phyloP scores from a whole-genome alignment of 2,329 filamentous ascomycete genomes.

The Aspergillus thermomutatus region DNA sequence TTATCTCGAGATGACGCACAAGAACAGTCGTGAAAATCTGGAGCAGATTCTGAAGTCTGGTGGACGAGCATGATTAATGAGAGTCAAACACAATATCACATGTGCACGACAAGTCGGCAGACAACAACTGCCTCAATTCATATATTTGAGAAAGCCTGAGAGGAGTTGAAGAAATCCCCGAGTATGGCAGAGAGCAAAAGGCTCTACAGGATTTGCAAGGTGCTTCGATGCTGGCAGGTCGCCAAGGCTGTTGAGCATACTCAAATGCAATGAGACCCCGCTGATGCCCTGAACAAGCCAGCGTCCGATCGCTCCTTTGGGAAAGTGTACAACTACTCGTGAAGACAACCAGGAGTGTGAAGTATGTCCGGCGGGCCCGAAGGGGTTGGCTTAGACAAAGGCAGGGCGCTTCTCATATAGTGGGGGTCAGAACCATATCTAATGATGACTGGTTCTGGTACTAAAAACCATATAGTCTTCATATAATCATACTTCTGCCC shows the following conservation, averaged over 20 bases:
- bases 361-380: not conserved
- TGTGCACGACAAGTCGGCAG: not conserved
- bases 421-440: not conserved
- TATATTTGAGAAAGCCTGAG: not conserved
- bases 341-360: not conserved
- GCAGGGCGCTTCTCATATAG: not conserved
- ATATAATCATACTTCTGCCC: not conserved
- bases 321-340: not conserved
- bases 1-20: slow-evolving; percentile 90
- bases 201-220: not conserved
- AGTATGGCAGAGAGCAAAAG: not conserved
- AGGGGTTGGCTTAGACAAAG: not conserved
- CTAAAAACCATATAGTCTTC: not conserved
- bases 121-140: not conserved
- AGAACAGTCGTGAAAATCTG: slow-evolving; percentile 89
- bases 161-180: not conserved
- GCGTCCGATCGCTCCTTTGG: not conserved
- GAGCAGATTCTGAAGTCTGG: slow-evolving; percentile 75
- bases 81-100: not conserved
- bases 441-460: not conserved
- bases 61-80: slow-evolving; percentile 28
- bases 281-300: not conserved
- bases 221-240: not conserved
- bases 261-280: not conserved
- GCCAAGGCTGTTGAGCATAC: not conserved